Evolutionary conservation across 805 yeast species (phyloP).

Genomic region (Candida ovalis): DNA sequence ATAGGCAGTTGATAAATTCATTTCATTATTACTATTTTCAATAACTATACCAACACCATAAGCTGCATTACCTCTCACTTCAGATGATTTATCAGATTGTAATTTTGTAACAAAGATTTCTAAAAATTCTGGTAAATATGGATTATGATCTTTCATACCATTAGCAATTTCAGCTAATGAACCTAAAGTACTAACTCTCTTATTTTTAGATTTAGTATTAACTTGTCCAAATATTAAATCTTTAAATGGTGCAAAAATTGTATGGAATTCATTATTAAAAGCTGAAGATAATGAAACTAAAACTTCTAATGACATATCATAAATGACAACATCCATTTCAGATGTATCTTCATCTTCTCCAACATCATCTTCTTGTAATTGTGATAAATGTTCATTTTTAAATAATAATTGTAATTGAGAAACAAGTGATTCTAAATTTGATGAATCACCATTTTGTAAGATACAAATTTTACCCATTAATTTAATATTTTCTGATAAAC

Average conservation of each 20-base stretch:
- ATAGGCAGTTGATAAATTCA: constrained; percentile 49
- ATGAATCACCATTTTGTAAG: constrained; percentile 53
- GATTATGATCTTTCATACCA: constrained; percentile 65
- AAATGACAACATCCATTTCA: constrained; percentile 62
- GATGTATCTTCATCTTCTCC: constrained; percentile 45
- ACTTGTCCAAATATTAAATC: constrained; percentile 55
- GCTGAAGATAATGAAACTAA: constrained; percentile 71
- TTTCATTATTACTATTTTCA: constrained; percentile 48
- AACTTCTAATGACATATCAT: constrained; percentile 84
- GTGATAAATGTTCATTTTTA: constrained; percentile 82
- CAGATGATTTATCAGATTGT: constrained; percentile 71
- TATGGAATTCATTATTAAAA: constrained; percentile 72
- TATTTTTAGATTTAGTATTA: constrained; percentile 60
- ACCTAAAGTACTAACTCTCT: constrained; percentile 83
- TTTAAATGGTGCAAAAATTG: constrained; percentile 69
- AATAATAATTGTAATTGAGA: constrained; percentile 67
- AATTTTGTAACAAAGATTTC: constrained; percentile 66
- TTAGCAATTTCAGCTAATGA: constrained; percentile 85
- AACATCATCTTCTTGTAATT: constrained; percentile 46
- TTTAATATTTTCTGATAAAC: constrained; percentile 62
- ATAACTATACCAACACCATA: constrained; percentile 87
- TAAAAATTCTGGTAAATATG: constrained; percentile 65
- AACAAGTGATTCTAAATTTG: constrained; percentile 63
- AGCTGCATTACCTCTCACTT: constrained; percentile 92
- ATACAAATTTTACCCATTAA: constrained; percentile 71